Percentiles rank a stretch among this genome's conserved stretches.
Conservation (phyloP, 148 eudicot genomes). For the Arbutus unedo region DNA sequence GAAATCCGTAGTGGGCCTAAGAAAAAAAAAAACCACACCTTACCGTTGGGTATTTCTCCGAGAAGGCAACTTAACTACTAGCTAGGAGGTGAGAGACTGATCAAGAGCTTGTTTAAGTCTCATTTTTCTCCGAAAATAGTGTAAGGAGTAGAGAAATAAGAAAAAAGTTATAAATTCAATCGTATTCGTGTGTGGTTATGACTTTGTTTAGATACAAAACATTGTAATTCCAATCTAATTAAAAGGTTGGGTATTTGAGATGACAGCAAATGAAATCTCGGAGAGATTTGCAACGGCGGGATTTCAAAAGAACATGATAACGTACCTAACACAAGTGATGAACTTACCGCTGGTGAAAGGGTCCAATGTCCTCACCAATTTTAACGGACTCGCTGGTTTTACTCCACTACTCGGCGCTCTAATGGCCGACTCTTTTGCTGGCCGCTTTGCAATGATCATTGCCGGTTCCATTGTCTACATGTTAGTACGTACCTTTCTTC, state of each 20-base stretch:
- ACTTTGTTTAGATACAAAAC: no score
- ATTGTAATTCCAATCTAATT: no score
- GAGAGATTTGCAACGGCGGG: conserved; percentile 73
- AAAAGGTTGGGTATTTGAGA: not conserved
- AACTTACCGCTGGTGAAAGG: conserved; percentile 76
- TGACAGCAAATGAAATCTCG: conserved; percentile 70
- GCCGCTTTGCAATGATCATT: conserved; percentile 71
- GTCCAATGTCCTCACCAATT: conserved; percentile 67
- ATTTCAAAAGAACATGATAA: conserved; percentile 71
- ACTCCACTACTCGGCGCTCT: conserved; percentile 77
- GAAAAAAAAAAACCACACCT: no score
- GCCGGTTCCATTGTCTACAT: conserved; percentile 59
- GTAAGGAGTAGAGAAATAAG: no score
- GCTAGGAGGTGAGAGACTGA: no score
- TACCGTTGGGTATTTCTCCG: no score
- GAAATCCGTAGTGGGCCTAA: no score
- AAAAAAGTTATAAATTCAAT: no score
- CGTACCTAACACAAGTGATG: conserved; percentile 63
- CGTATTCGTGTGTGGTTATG: no score
- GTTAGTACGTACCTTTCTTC: conserved; percentile 34
- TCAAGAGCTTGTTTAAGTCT: no score
- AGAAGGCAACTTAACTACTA: no score
- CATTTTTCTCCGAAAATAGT: no score
- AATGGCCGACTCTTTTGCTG: conserved; percentile 66
- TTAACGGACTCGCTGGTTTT: conserved; percentile 63